Evolutionary conservation across 1,284 basidiomycete species (phyloP).

Genomic region (Coniferiporia sulphurascens): DNA sequence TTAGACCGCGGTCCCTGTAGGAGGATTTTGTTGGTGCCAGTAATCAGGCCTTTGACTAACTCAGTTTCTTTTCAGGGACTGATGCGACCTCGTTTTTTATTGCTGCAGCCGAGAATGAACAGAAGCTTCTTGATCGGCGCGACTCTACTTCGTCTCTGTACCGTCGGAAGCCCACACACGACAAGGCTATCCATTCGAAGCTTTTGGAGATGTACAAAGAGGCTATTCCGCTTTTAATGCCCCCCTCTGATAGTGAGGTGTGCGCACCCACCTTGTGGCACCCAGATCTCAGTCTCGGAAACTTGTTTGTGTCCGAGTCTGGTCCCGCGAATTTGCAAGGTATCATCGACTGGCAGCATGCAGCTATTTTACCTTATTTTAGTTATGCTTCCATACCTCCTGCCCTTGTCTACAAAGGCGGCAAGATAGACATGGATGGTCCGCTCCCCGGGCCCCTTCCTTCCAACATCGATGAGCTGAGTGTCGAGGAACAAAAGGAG

Average conservation of each 20-base stretch:
- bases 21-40: conserved; percentile 9
- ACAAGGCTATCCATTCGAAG: neutral
- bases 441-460: too few species aligned
- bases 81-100: neutral
- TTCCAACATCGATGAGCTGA: too few species aligned
- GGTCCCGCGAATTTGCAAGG: too few species aligned
- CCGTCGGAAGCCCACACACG: neutral
- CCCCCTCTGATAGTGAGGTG: neutral
- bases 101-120: neutral
- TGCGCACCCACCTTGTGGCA: conserved; percentile 10
- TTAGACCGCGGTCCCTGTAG: conserved; percentile 28
- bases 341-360: too few species aligned
- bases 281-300: conserved; percentile 9
- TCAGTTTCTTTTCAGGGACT: neutral
- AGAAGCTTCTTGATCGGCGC: neutral
- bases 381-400: too few species aligned
- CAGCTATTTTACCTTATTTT: too few species aligned
- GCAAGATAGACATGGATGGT: too few species aligned
- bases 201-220: conserved; percentile 1
- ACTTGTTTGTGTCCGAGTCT: conserved; percentile 4
- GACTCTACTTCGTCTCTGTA: neutral
- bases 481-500: too few species aligned
- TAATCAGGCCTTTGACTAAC: neutral
- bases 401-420: too few species aligned
- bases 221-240: conserved; percentile 2